Evolutionary conservation across 306 rosid genomes (phyloP), one percentile per base, ranked within the genome.

Genomic region (Malus fusca): DNA sequence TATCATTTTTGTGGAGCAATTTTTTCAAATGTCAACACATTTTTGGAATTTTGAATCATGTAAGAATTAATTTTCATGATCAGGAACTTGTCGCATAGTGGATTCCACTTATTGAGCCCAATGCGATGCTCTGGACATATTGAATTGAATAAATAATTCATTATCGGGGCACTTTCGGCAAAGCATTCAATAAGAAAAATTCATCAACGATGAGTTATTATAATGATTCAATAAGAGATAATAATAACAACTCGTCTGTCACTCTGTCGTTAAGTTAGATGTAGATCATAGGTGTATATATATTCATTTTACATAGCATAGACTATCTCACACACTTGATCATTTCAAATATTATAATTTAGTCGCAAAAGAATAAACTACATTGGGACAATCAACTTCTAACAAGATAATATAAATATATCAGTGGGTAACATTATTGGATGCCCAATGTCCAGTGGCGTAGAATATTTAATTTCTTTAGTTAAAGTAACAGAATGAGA

Each of bases 161-260:
- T 66, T 66, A 19, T 4, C 0, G 0, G 1, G 7, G 1, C 68
- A 6, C 1, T 8, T 31, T 17, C 1, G n/a, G 0, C 0, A 2
- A 30, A 31, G 7, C 33, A 18, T 31, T 11, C 23, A 30, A 61
- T 28, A 28, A 61, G 22, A 9, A 31, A 64, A 17, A 18, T 64
- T 64, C n/a, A 62, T 62, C 3, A 4, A 31, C 0, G 8, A 37
- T 37, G 2, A 37, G 10, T 10, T 11, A 46, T 17, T 15, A 11
- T 8, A 56, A 18, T 68, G 14, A 72, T 66, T 8, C 11, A 5
- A 15, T 37, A 4, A 22, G 28, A 21, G 42, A 37, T 37, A 71
- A 68, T 58, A 53, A 19, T 3, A 14, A 78, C 48, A 30, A 3
- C 13, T 82, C 52, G 26, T 17, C 25, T 11, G 4, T 37, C 9